Base-by-base conservation (phyloP, 768 basidiomycete genomes). In the Auricularia auricula-judae region DNA sequence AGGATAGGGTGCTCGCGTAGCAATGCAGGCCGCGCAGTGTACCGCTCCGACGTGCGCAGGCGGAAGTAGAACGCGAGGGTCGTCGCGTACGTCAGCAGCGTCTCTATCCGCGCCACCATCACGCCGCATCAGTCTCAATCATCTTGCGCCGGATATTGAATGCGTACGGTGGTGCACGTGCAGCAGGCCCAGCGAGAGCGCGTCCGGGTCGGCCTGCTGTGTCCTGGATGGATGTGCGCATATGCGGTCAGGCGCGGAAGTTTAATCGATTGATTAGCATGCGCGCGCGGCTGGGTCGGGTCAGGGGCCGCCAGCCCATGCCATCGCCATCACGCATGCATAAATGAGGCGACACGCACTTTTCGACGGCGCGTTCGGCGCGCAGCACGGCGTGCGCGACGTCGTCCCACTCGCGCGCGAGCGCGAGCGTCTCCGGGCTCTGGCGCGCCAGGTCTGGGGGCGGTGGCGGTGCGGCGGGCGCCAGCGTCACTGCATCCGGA, bases 31-130 rank as follows among this genome's bases (percentile, higher is more conserved):
- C 79, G 81, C 63, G 80, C 78, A 5, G 82, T 78, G 71, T 86
- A 85, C 74, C 88, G 83, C 66, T 83, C 79, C 47, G 81, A 82
- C 29, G 89, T 79, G 18, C 90, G 85, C n/a, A 98, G 80, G 73
- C 94, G 86, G 47, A 98, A 78, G 76, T 96, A 98, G 77, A 94
- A 98, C 1, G 94, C 90, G 56, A 98, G 86, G 2, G 86, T 87
- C 0, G 93, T 91, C 21, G 91, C 82, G 71, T 98, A 98, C 8
- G 94, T 92, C 43, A 97, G 77, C 2, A 96, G 79, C 1, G 93
- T 83, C 80, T 98, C 95, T 98, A 73, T 35, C 29, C 29, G 29
- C 29, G 29, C 29, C 29, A 29, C 29, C 29, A 67, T 62, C 18
- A 29, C 65, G 21, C 43, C 42, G 43, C 44, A 53, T 33, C 47